Evolutionary conservation across 371 early-diverging fungal genomes (phyloP), one percentile per base, ranked within the genome.

Genomic region (Mucor circinelloides): DNA sequence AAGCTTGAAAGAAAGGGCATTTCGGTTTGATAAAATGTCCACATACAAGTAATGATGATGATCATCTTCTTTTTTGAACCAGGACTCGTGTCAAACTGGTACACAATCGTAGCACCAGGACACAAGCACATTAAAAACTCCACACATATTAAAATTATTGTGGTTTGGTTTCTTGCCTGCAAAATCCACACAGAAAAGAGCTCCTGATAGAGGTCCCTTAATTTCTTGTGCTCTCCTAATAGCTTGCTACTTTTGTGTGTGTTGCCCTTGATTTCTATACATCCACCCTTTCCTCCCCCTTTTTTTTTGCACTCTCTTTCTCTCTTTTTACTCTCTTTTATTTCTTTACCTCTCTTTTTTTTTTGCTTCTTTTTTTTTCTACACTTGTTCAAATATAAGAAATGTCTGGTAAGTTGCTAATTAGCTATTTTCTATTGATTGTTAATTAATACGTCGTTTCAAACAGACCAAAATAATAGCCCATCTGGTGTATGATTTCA

Each of bases 331-430:
- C 32, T 63, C 57, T 66, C 36, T 36, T 8, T 21, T 58, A 36
- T 36, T 42, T 32, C 50, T 36, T 34, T 66, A 19, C 6, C 34
- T 25, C 40, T 44, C 42, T 42, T 57, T 64, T 44, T 44, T 54
- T 42, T 57, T 64, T 44, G 27, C 36, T 3, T 12, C 30, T 57
- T 62, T 36, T 62, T 36, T 55, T 38, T 64, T 48, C 25, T 56
- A 62, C 64, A 23, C 42, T 60, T 60, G 50, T 6, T 56, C 27
- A 30, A 13, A 57, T 52, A 34, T 27, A 42, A 42, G 54, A 34
- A 7, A 72, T 73, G 74, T 73, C 74, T 73, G 74, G 74, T 73
- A 69, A 73, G 67, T 66, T n/a, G n/a, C n/a, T 15, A 19, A 25
- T 21, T 7, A 25, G 6, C 42, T 30, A 27, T 2, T 2, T 44